These are phyloP conservation scores for Spathaspora passalidarum DNA, from an alignment of 805 yeast species.

Conservation along the genomic window DNA sequence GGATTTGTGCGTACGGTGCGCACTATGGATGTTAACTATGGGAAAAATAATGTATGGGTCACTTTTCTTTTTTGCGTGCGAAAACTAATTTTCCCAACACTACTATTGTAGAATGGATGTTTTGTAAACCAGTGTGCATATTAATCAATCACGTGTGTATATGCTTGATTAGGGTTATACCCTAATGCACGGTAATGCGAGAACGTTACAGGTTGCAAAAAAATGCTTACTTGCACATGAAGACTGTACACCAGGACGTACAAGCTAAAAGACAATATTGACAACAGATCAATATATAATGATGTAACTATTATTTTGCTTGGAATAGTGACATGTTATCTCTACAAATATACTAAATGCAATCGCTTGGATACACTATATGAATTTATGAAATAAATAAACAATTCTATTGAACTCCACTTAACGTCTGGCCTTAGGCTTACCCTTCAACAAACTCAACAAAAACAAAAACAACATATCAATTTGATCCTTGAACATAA, in stretches of 20 bases:
- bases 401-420: background rate
- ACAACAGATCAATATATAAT: too few species aligned
- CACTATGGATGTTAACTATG: background rate
- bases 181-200: background rate
- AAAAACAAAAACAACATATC: slow-evolving; percentile 38
- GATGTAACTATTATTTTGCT: too few species aligned
- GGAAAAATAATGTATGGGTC: too few species aligned
- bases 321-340: too few species aligned
- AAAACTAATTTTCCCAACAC: too few species aligned
- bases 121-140: background rate
- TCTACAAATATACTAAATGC: too few species aligned
- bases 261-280: too few species aligned
- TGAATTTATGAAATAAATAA: background rate
- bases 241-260: too few species aligned
- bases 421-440: slow-evolving; percentile 7
- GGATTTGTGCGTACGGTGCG: background rate
- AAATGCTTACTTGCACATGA: too few species aligned
- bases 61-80: background rate
- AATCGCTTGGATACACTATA: too few species aligned
- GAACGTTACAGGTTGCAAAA: background rate
- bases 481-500: slow-evolving; percentile 75
- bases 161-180: background rate
- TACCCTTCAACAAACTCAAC: slow-evolving; percentile 24
- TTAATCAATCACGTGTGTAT: background rate
- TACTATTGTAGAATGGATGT: slow-evolving; percentile 1